These are phyloP conservation scores for Lactifluus rugatus DNA, from an alignment of 768 basidiomycete genomes.

Conservation along the genomic window DNA sequence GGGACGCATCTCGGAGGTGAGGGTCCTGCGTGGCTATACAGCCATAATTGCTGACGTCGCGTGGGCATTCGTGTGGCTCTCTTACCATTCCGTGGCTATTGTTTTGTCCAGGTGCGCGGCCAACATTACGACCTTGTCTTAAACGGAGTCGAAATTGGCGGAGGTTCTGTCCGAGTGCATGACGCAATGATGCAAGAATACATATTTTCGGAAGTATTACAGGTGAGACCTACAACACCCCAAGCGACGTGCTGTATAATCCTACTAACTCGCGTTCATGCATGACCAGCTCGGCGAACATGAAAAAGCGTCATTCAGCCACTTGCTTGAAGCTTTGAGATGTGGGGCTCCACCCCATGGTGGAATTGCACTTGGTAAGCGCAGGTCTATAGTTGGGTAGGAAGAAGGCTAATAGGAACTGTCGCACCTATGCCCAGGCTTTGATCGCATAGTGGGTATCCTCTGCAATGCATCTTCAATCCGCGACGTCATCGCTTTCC, in stretches of 20 bases:
- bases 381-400: not conserved
- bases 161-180: constrained; percentile 88
- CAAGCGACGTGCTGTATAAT: not conserved
- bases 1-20: constrained; percentile 49
- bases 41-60: constrained; percentile 24
- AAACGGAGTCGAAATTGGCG: constrained; percentile 90
- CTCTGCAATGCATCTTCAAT: constrained; percentile 82
- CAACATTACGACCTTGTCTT: constrained; percentile 96
- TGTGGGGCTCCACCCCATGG: constrained; percentile 95
- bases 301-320: constrained; percentile 70
- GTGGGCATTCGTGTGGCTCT: constrained; percentile 3
- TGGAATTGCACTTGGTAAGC: constrained; percentile 81
- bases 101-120: constrained; percentile 63
- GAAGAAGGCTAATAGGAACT: not conserved
- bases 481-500: constrained; percentile 94
- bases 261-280: not conserved
- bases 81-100: not conserved
- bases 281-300: constrained; percentile 50
- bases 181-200: constrained; percentile 80
- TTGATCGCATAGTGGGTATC: constrained; percentile 89
- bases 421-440: constrained; percentile 40
- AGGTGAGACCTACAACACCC: constrained; percentile 36
- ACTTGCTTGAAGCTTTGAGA: constrained; percentile 75
- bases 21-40: constrained; percentile 24
- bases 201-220: constrained; percentile 65